Evolutionary conservation across 306 rosid genomes (phyloP).

Genomic region (Hylodesmum podocarpum): DNA sequence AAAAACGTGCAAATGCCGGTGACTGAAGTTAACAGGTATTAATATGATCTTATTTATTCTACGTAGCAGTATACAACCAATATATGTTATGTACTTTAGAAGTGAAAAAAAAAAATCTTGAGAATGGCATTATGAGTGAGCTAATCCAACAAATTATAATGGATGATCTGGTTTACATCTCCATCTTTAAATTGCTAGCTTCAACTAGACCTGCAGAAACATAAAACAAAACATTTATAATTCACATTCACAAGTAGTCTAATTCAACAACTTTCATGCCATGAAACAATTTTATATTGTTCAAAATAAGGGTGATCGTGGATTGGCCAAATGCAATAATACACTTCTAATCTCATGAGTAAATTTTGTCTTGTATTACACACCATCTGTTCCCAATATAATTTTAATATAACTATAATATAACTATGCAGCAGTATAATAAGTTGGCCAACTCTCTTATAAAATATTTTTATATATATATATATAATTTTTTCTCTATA

Average conservation of each 20-base stretch:
- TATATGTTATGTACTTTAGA: conserved; percentile 58
- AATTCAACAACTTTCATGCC: not conserved
- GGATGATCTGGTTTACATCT: conserved; percentile 59
- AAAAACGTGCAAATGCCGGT: not conserved
- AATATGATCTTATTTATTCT: conserved; percentile 52
- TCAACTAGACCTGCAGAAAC: conserved; percentile 57
- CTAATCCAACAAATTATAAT: conserved; percentile 48
- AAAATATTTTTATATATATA: too few relatives aligned
- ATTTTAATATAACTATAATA: too few relatives aligned
- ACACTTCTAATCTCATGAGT: not conserved
- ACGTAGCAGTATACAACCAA: conserved; percentile 57
- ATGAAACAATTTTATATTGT: not conserved
- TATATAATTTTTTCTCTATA: too few relatives aligned
- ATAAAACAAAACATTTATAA: not conserved
- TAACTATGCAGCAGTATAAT: too few relatives aligned
- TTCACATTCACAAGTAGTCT: too few relatives aligned
- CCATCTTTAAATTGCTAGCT: conserved; percentile 73
- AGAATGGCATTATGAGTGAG: conserved; percentile 32
- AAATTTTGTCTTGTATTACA: not conserved
- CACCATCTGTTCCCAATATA: not conserved
- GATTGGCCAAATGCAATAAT: not conserved
- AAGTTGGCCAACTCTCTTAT: too few relatives aligned
- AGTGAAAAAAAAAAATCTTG: conserved; percentile 40
- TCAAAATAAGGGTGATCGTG: not conserved
- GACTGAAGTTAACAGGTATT: conserved; percentile 34